These are phyloP conservation scores for Ricinus communis DNA, from an alignment of 345 rosid species.

Conservation along the genomic window DNA sequence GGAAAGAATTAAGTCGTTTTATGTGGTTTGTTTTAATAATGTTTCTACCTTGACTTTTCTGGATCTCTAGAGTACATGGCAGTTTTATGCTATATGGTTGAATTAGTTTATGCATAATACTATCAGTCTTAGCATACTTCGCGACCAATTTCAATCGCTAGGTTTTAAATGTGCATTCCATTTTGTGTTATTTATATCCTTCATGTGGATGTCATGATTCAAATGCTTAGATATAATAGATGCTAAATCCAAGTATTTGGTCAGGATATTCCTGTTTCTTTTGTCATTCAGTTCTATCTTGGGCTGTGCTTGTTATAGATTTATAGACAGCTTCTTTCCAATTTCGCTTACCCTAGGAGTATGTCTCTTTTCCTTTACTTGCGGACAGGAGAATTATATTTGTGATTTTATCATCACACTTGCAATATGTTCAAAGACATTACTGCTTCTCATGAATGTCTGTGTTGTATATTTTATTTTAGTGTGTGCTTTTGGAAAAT, in stretches of 20 bases:
- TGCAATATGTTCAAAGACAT: not conserved
- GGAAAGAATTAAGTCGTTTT: too few relatives aligned
- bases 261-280: not conserved
- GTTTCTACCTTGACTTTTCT: too few relatives aligned
- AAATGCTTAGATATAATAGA: not conserved
- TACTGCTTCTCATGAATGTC: not conserved
- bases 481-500: not conserved
- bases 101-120: not conserved
- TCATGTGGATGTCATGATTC: not conserved
- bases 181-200: not conserved
- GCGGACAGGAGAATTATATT: not conserved
- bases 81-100: not conserved
- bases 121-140: not conserved
- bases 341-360: not conserved
- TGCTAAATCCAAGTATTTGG: not conserved
- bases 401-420: not conserved
- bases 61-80: too few relatives aligned
- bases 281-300: not conserved
- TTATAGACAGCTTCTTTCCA: not conserved
- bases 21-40: too few relatives aligned
- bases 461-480: too few relatives aligned
- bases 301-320: not conserved
- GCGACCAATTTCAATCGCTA: not conserved
- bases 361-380: not conserved
- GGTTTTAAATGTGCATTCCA: not conserved